These are phyloP conservation scores for Linnemannia zychae DNA, from an alignment of 192 early-diverging fungal species.

Conservation along the genomic window DNA sequence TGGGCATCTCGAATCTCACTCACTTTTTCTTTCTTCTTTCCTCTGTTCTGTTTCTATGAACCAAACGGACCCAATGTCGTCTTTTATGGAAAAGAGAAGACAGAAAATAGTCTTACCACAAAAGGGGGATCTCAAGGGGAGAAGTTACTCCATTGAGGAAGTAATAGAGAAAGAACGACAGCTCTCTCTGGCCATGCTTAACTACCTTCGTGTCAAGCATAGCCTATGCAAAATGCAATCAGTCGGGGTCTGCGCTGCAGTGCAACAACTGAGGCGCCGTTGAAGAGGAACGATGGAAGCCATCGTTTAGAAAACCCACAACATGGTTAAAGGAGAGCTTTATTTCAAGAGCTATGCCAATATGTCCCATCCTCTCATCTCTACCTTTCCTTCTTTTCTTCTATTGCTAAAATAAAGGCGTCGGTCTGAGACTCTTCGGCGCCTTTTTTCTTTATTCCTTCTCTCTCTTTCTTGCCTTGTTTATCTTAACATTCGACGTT, in stretches of 20 bases:
- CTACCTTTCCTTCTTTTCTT: neutral
- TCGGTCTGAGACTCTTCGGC: neutral
- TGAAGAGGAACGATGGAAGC: too few species aligned
- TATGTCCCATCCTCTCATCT: neutral
- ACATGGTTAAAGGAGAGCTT: neutral
- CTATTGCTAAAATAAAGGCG: neutral
- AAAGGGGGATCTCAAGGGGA: neutral
- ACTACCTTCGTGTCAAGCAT: too few species aligned
- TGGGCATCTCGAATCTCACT: conserved; percentile 47
- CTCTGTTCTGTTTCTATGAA: neutral
- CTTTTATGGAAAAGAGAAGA: neutral
- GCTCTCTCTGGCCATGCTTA: too few species aligned
- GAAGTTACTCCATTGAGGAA: too few species aligned
- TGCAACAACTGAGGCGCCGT: too few species aligned
- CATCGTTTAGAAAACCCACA: neutral
- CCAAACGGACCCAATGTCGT: neutral
- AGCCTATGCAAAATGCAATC: too few species aligned
- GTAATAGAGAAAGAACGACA: too few species aligned
- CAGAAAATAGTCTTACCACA: neutral
- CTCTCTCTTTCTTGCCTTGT: neutral
- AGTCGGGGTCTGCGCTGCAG: too few species aligned
- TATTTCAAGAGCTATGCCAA: neutral
- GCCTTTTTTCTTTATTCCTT: neutral
- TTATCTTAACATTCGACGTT: neutral
- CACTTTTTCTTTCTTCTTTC: neutral